phyloP scores from a whole-genome alignment of 371 early-diverging fungal species.

The Apophysomyces variabilis region DNA sequence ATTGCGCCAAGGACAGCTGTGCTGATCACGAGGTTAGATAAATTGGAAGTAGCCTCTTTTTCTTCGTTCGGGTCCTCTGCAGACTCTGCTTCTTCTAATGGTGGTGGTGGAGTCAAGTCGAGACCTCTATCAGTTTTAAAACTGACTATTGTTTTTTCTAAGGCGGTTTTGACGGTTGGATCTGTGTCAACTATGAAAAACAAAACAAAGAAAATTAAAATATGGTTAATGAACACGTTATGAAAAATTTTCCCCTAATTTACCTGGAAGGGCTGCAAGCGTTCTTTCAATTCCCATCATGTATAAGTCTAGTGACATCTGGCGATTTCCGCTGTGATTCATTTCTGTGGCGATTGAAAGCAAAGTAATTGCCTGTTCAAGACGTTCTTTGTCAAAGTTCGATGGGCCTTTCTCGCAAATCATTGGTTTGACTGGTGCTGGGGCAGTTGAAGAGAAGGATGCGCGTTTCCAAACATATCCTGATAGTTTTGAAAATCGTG shows the following conservation, averaged over 20 bases:
- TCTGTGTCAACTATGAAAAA: slow-evolving; percentile 14
- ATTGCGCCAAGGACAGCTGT: slow-evolving; percentile 61
- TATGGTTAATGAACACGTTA: not conserved
- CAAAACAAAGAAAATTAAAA: slow-evolving; percentile 8
- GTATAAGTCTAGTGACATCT: slow-evolving; percentile 56
- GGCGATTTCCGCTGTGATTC: slow-evolving; percentile 51
- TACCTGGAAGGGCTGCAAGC: slow-evolving; percentile 58
- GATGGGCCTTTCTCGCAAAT: not conserved
- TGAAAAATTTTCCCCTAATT: slow-evolving; percentile 7
- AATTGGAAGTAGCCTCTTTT: slow-evolving; percentile 16
- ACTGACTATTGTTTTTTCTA: slow-evolving; percentile 4
- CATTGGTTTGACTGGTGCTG: not conserved
- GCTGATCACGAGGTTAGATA: slow-evolving; percentile 54
- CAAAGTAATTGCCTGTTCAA: slow-evolving; percentile 55
- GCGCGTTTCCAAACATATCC: slow-evolving; percentile 35
- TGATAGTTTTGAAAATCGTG: slow-evolving; percentile 28
- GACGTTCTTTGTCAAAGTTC: slow-evolving; percentile 36
- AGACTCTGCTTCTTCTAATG: slow-evolving; percentile 6
- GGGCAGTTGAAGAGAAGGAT: slow-evolving; percentile 14
- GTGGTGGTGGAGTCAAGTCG: slow-evolving; percentile 5
- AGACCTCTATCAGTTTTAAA: not conserved
- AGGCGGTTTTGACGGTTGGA: slow-evolving; percentile 7
- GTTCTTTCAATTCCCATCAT: slow-evolving; percentile 58
- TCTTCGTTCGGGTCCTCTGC: slow-evolving; percentile 15
- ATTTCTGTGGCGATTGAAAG: slow-evolving; percentile 57